Base-by-base conservation (phyloP, 257 asterid species). In the Solanum paucissectum region DNA sequence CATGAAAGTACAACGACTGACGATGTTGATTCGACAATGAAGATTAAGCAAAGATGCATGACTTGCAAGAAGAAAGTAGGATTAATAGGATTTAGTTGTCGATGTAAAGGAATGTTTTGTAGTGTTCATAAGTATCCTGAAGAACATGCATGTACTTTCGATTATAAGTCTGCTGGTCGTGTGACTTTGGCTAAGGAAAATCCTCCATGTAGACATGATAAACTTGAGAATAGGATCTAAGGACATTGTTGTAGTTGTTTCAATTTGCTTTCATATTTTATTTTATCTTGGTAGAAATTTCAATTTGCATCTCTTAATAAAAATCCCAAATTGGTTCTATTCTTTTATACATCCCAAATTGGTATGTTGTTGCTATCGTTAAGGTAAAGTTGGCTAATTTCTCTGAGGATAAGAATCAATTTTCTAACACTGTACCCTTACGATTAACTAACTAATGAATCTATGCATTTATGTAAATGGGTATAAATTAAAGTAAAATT, bases 121-220 rank as follows among this genome's bases (percentile, higher is more conserved):
- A 88, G 88, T 20, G 5, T 12, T 36, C 96, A 91, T 58, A 81
- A 93, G 52, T 87, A 83, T 9, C 91, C 96, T 1, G 93, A 92
- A 69, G 72, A 14, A 12, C 93, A 92, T 87, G 33, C 71, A 2
- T 93, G 94, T 88, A 9, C 0, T 0, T 66, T 75, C 13, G 93
- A 93, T 85, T 92, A 11, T 90, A 90, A 90, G 91, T 25, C n/a
- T 2, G 36, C 33, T 0, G 94, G 92, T 3, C 20, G 1, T 25
- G 36, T 12, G 20, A 25, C 20, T 66, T 66, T 66, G 36, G 73
- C 36, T 25, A 66, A 66, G 73, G 73, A 66, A 66, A 66, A 66
- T 66, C 36, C 36, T 66, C 34, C 13, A 12, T 66, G 73, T 32
- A 66, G 13, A 66, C 4, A 0, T 25, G 73, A 12, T 38, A 92